Evolutionary conservation across 1,139 yeast species (phyloP).

Genomic region (Yamadazyma dendronema): DNA sequence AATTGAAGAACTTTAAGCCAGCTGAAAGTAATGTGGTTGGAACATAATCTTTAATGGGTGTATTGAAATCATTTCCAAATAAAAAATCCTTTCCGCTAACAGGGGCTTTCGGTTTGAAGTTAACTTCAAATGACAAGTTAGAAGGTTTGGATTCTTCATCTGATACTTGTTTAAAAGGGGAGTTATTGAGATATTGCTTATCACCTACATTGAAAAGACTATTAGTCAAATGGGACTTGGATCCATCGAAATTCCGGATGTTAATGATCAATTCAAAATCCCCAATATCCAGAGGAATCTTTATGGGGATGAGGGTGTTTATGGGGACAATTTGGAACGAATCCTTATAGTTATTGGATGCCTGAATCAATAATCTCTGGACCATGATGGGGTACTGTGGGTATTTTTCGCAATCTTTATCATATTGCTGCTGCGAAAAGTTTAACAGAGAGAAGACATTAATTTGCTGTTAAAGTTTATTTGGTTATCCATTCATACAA

Average conservation of each 20-base stretch:
- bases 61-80: conserved; percentile 69
- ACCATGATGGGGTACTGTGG: conserved; percentile 14
- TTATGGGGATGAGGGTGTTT: conserved; percentile 37
- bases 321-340: conserved; percentile 41
- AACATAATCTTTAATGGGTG: conserved; percentile 57
- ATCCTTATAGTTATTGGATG: conserved; percentile 26
- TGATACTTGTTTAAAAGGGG: conserved; percentile 13
- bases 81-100: conserved; percentile 51
- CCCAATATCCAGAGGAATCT: conserved; percentile 39
- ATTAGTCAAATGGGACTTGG: conserved; percentile 34
- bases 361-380: conserved; percentile 38
- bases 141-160: conserved; percentile 13
- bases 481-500: neutral
- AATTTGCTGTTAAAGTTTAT: no score
- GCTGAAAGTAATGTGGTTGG: conserved; percentile 49
- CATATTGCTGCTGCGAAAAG: neutral
- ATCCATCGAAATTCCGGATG: conserved; percentile 48
- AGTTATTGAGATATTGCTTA: conserved; percentile 26
- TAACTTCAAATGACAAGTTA: conserved; percentile 35
- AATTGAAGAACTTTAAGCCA: conserved; percentile 51
- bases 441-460: no score
- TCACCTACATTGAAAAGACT: conserved; percentile 37
- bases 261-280: conserved; percentile 36
- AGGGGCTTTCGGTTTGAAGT: conserved; percentile 38
- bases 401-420: neutral